Conservation (phyloP, 208 protist genomes). For the Tritrichomonas musculus region DNA sequence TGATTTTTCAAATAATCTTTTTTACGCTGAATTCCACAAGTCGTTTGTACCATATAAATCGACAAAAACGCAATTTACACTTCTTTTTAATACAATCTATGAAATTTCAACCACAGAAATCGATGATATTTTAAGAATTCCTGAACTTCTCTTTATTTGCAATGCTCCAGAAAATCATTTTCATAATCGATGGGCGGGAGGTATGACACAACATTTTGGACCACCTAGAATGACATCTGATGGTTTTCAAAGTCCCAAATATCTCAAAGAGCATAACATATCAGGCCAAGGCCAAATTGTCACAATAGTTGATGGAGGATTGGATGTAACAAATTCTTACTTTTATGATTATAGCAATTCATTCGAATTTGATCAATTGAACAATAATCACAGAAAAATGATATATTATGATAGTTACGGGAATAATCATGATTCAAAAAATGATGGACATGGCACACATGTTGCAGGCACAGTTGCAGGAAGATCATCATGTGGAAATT, state of each 20-base stretch:
- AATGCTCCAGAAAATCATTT: not conserved
- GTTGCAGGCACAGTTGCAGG: not conserved
- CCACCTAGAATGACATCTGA: not conserved
- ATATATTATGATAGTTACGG: not conserved
- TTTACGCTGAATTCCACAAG: not conserved
- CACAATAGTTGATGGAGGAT: not conserved
- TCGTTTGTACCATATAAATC: not conserved
- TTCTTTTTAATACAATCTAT: not conserved
- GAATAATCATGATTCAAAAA: not conserved
- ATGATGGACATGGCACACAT: not conserved
- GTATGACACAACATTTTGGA: not conserved
- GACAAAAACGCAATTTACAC: not conserved
- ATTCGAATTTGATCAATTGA: not conserved
- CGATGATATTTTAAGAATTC: not conserved
- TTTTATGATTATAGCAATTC: not conserved
- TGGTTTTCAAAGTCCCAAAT: not conserved
- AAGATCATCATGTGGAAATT: not conserved
- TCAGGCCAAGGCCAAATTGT: not conserved
- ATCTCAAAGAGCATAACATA: not conserved
- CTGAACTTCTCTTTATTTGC: not conserved
- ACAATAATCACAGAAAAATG: not conserved
- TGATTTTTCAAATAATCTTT: not conserved
- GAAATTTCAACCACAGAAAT: not conserved
- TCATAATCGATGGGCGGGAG: not conserved
- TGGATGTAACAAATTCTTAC: not conserved